Percentiles rank a stretch among this genome's conserved stretches.
Evolutionary conservation across 176 grass and related monocot genomes (phyloP).

Genomic region (Phoenix roebelenii): DNA sequence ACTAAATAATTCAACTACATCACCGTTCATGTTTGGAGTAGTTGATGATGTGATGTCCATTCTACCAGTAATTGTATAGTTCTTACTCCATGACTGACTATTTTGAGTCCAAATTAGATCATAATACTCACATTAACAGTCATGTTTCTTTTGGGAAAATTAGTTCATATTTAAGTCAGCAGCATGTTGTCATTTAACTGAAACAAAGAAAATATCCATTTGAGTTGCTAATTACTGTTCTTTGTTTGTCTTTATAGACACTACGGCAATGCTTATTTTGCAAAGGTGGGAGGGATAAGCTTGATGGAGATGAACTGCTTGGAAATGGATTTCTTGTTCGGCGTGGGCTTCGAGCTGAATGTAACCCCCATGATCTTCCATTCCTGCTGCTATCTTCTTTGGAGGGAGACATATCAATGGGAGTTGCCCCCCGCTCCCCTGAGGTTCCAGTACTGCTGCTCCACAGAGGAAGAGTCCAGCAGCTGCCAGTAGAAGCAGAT

Average conservation of each 20-base stretch:
- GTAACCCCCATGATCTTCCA: slow-evolving; percentile 37
- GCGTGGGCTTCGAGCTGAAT: slow-evolving; percentile 31
- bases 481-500: slow-evolving; percentile 23
- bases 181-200: neutral
- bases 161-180: too few relatives aligned
- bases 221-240: neutral
- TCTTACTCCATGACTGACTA: too few relatives aligned
- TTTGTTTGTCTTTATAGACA: slow-evolving; percentile 11
- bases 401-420: slow-evolving; percentile 28
- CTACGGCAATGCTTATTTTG: slow-evolving; percentile 47
- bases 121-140: too few relatives aligned
- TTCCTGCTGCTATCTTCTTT: slow-evolving; percentile 33
- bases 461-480: slow-evolving; percentile 33
- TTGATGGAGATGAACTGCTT: slow-evolving; percentile 52
- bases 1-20: too few relatives aligned
- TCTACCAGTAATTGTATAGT: too few relatives aligned
- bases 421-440: slow-evolving; percentile 15
- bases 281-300: slow-evolving; percentile 37
- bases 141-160: too few relatives aligned
- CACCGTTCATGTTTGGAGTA: too few relatives aligned
- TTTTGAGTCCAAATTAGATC: too few relatives aligned
- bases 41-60: too few relatives aligned
- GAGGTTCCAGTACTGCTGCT: slow-evolving; percentile 18
- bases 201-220: slow-evolving; percentile 24
- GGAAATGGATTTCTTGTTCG: slow-evolving; percentile 45